phyloP scores from a whole-genome alignment of 345 rosid genomes.

The Mangifera indica region DNA sequence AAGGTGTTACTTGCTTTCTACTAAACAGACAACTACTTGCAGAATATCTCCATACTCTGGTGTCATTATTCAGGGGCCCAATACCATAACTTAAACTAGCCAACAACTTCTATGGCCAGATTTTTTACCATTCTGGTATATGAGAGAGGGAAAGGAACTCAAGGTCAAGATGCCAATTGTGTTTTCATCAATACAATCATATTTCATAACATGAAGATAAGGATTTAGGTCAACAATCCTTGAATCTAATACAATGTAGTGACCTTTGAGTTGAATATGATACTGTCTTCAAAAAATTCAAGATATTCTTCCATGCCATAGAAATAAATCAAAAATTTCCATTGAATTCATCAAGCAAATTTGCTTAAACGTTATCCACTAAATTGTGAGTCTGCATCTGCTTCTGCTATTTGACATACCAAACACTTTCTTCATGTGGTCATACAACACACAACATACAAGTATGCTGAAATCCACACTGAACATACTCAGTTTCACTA shows the following conservation, averaged over 20 bases:
- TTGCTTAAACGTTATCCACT: background rate
- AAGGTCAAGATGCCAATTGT: background rate
- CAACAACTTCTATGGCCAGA: too few species aligned
- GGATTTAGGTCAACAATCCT: background rate
- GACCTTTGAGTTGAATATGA: background rate
- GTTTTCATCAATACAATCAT: background rate
- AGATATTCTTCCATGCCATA: background rate
- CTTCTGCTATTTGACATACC: background rate
- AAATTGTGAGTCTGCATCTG: background rate
- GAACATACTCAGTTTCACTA: background rate
- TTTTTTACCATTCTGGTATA: background rate
- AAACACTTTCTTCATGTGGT: too few species aligned
- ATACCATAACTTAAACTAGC: too few species aligned
- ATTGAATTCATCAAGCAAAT: background rate
- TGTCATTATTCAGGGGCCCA: background rate
- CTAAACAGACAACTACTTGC: background rate
- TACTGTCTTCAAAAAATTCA: background rate
- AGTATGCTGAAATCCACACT: background rate
- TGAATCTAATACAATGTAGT: background rate
- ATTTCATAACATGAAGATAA: background rate
- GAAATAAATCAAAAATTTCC: background rate
- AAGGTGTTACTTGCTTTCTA: background rate
- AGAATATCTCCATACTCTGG: background rate
- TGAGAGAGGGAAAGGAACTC: background rate
- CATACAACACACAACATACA: too few species aligned